Conservation (phyloP, 805 yeast species). For the Candida andamanensis region DNA sequence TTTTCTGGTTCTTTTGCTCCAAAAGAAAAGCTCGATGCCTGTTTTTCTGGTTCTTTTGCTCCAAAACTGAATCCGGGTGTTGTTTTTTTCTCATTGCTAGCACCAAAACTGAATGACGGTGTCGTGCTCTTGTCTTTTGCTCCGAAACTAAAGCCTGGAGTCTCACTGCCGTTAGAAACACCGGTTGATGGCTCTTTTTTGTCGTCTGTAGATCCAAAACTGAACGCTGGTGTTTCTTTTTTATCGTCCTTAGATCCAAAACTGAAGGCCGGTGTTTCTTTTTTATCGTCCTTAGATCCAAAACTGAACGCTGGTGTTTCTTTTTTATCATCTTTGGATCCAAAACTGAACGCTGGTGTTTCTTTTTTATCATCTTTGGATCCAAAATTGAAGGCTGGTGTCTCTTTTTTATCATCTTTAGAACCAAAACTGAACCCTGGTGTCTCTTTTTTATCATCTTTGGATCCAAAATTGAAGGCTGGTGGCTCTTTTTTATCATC, state of each 20-base stretch:
- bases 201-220: conserved; percentile 3
- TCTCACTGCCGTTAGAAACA: conserved; percentile 3
- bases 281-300: background rate
- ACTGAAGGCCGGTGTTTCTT: conserved; percentile 5
- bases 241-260: conserved; percentile 8
- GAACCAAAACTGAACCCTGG: conserved; percentile 8
- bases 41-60: background rate
- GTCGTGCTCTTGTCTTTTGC: conserved; percentile 3
- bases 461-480: conserved; percentile 6
- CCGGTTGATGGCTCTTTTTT: conserved; percentile 12
- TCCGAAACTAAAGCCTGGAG: conserved; percentile 3
- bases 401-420: background rate
- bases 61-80: conserved; percentile 10
- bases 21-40: background rate
- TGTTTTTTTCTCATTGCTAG: conserved; percentile 1
- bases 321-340: conserved; percentile 4
- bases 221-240: conserved; percentile 5
- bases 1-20: background rate
- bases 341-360: conserved; percentile 8
- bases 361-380: conserved; percentile 1
- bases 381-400: conserved; percentile 13
- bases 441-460: background rate
- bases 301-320: background rate
- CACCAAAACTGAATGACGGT: conserved; percentile 5
- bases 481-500: conserved; percentile 3